Conservation (phyloP, 768 basidiomycete genomes). For the Xerocomus potaroensis region DNA sequence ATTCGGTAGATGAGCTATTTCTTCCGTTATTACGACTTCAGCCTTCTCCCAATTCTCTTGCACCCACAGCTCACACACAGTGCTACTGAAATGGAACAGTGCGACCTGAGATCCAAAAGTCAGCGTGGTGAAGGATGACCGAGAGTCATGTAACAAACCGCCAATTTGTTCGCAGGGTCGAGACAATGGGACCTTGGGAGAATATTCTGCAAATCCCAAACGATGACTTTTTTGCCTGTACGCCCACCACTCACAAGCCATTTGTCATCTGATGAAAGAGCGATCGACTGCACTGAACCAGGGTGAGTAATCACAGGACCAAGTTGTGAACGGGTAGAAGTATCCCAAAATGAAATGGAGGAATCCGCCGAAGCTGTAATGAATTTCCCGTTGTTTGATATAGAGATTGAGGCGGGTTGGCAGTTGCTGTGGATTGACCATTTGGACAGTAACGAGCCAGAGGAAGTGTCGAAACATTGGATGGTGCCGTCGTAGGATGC, state of each 20-base stretch:
- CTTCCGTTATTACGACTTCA: conserved; percentile 6
- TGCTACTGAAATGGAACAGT: conserved; percentile 3
- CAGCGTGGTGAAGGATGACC: not conserved
- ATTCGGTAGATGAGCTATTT: conserved; percentile 2
- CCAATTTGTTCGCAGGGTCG: not conserved
- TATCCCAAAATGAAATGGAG: conserved; percentile 14
- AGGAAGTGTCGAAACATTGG: conserved; percentile 9
- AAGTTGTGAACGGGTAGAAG: conserved; percentile 4
- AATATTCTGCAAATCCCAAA: conserved; percentile 6
- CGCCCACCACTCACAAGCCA: conserved; percentile 11
- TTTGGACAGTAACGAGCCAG: conserved; percentile 7
- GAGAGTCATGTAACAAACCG: not conserved
- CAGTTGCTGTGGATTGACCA: conserved; percentile 7
- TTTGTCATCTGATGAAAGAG: conserved; percentile 7
- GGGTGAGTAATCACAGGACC: conserved; percentile 7
- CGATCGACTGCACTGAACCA: conserved; percentile 9
- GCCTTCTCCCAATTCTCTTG: conserved; percentile 6
- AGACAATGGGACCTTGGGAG: conserved; percentile 6
- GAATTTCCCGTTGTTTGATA: conserved; percentile 11
- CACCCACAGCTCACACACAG: conserved; percentile 4
- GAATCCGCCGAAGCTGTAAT: conserved; percentile 7
- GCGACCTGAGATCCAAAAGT: conserved; percentile 1
- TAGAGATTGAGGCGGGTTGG: conserved; percentile 7
- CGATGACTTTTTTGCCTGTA: conserved; percentile 3
- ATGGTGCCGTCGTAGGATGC: conserved; percentile 9